Evolutionary conservation across 1,284 basidiomycete species (phyloP), one percentile per base, ranked within the genome.

Genomic region (Mycosarcoma mackinlayi): DNA sequence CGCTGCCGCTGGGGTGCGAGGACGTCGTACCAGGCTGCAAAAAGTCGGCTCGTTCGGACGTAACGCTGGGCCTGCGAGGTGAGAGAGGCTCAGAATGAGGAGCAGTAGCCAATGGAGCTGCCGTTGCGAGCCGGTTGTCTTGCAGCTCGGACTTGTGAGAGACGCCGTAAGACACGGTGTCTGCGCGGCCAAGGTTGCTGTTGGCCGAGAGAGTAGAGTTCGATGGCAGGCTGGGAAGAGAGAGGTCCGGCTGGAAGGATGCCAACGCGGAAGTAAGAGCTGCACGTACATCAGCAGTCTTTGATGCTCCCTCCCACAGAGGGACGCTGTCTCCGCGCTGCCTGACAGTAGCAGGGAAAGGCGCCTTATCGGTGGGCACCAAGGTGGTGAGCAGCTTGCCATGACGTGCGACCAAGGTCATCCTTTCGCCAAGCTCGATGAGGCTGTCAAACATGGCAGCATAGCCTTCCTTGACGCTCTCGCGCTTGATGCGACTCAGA

Each of bases 371-470:
- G 34, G 67, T 65, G 19, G 77, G 63, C 27, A 78, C 40, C 16
- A 68, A 37, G 3, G 57, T 56, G 27, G 63, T 61, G 28, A 79
- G 50, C 24, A 78, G 57, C 55, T 79, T 79, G 49, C 76, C 76
- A 42, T 79, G 71, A 14, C 74, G 71, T 9, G 77, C 73, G 6
- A 72, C 65, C 19, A 78, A 53, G 3, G 77, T 72, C 55, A 77
- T 50, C 58, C 77, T 78, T 33, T 79, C 77, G 18, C 77, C 77
- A 41, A 77, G 72, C 52, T 76, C 75, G 51, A 77, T 75, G 39
- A 78, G 54, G 41, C 71, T 74, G 59, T 79, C 77, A 34, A 78
- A 75, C 53, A 75, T 62, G 49, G 57, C 60, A n/a, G 47, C 40
- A 23, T 69, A 77, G 23, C 64, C 61, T n/a, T 73, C 61, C 34